These are phyloP conservation scores for Ganoderma lingzhi DNA, from an alignment of 1,284 basidiomycete species.

Conservation along the genomic window DNA sequence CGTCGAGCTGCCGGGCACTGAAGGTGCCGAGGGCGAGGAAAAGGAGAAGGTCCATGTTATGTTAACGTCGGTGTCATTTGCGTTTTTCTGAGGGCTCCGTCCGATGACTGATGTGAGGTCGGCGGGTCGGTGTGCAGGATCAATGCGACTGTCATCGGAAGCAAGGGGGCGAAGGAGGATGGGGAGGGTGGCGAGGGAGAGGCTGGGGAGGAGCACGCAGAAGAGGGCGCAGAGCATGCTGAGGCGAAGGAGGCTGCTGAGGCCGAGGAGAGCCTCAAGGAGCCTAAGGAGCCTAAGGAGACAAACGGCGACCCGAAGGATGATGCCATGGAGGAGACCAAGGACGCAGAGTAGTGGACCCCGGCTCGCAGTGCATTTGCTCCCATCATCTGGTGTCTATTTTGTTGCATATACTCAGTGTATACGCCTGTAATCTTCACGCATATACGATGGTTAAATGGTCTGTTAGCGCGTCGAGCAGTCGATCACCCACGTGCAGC, in stretches of 20 bases:
- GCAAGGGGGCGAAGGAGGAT: slow-evolving; percentile 63
- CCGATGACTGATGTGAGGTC: slow-evolving; percentile 11
- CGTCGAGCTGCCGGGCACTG: slow-evolving; percentile 64
- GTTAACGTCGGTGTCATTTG: slow-evolving; percentile 64
- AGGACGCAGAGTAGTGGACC: slow-evolving; percentile 19
- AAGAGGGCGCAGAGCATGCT: slow-evolving; percentile 12
- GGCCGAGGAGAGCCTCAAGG: slow-evolving; percentile 10
- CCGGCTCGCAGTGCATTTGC: background rate
- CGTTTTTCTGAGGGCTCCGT: background rate
- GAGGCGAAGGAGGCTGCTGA: slow-evolving; percentile 21
- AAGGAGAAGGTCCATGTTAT: slow-evolving; percentile 79
- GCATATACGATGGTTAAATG: background rate
- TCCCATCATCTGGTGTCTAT: background rate
- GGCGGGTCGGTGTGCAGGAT: slow-evolving; percentile 52
- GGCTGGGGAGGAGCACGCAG: slow-evolving; percentile 25
- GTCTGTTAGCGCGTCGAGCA: background rate
- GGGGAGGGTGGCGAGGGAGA: slow-evolving; percentile 43
- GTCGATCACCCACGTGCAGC: background rate
- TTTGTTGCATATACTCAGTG: background rate
- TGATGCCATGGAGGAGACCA: slow-evolving; percentile 23
- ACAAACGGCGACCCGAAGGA: slow-evolving; percentile 17
- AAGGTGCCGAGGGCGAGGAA: slow-evolving; percentile 49
- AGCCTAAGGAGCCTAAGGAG: slow-evolving; percentile 3
- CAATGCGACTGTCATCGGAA: slow-evolving; percentile 80
- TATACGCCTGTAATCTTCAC: background rate